phyloP scores from a whole-genome alignment of 345 rosid genomes.

The Alliaria petiolata region DNA sequence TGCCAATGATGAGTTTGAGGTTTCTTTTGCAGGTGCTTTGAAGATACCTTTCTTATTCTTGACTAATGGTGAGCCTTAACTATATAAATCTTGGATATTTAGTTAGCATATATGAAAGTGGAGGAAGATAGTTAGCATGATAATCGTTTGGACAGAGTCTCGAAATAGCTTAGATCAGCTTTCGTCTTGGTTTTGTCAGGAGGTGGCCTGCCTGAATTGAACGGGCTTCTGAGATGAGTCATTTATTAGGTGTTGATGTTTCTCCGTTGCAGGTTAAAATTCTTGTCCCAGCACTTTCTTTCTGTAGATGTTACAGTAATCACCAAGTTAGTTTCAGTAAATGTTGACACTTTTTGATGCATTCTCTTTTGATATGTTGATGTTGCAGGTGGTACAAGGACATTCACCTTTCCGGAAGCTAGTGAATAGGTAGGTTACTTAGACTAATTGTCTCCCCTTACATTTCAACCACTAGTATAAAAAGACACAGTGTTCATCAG shows the following conservation, averaged over 20 bases:
- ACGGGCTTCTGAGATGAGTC: slow-evolving; percentile 71
- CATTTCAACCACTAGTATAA: no score
- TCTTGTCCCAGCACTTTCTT: neutral
- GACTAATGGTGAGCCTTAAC: slow-evolving; percentile 60
- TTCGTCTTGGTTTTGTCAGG: slow-evolving; percentile 37
- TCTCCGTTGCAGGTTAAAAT: slow-evolving; percentile 63
- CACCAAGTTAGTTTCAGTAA: neutral
- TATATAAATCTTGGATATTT: no score
- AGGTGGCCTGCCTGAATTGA: slow-evolving; percentile 75
- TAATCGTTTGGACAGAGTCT: neutral
- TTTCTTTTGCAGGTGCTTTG: slow-evolving; percentile 49
- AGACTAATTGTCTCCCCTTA: no score
- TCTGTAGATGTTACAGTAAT: neutral
- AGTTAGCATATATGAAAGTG: neutral
- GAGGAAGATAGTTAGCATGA: neutral
- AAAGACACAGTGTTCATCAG: no score
- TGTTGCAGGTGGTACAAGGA: slow-evolving; percentile 74
- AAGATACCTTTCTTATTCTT: slow-evolving; percentile 73
- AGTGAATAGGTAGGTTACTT: slow-evolving; percentile 50
- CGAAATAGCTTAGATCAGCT: neutral
- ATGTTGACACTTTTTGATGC: neutral
- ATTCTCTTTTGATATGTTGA: neutral
- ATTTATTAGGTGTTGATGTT: slow-evolving; percentile 51
- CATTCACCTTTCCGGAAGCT: slow-evolving; percentile 78
- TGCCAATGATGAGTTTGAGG: neutral